These are phyloP conservation scores for Spencermartinsiella ligniputridi DNA, from an alignment of 1,139 yeast genomes.

Conservation along the genomic window DNA sequence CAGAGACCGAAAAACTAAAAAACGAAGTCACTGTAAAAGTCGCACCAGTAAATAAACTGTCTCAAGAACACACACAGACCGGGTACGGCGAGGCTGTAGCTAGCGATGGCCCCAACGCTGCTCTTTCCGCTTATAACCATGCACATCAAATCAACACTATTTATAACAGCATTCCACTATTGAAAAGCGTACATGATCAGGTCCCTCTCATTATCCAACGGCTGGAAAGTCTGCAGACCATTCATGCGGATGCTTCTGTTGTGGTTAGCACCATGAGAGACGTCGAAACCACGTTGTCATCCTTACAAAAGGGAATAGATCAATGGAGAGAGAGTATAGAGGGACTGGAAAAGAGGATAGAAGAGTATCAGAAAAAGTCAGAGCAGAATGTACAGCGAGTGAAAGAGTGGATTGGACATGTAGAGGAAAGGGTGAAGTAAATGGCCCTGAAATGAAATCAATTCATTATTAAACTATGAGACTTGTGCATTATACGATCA, in stretches of 20 bases:
- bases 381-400: constrained; percentile 17
- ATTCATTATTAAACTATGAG: neutral
- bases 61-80: constrained; percentile 2
- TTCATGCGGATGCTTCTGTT: constrained; percentile 50
- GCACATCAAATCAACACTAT: constrained; percentile 23
- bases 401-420: constrained; percentile 13
- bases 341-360: constrained; percentile 38
- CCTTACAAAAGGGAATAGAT: constrained; percentile 38
- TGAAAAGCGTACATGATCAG: constrained; percentile 34
- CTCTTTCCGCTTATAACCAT: constrained; percentile 4
- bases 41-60: neutral
- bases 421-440: constrained; percentile 8
- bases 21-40: constrained; percentile 5
- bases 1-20: constrained; percentile 9
- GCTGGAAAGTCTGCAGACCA: constrained; percentile 41
- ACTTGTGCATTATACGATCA: too few species aligned
- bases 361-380: constrained; percentile 26
- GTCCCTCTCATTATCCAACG: constrained; percentile 44
- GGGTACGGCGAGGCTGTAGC: neutral
- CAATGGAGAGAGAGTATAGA: constrained; percentile 42
- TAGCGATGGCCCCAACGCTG: constrained; percentile 2
- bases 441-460: neutral
- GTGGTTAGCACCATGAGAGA: constrained; percentile 50
- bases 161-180: constrained; percentile 36
- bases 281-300: constrained; percentile 38